Evolutionary conservation across 2,329 filamentous ascomycete genomes (phyloP).

Genomic region (Mycosphaerella arachidis): DNA sequence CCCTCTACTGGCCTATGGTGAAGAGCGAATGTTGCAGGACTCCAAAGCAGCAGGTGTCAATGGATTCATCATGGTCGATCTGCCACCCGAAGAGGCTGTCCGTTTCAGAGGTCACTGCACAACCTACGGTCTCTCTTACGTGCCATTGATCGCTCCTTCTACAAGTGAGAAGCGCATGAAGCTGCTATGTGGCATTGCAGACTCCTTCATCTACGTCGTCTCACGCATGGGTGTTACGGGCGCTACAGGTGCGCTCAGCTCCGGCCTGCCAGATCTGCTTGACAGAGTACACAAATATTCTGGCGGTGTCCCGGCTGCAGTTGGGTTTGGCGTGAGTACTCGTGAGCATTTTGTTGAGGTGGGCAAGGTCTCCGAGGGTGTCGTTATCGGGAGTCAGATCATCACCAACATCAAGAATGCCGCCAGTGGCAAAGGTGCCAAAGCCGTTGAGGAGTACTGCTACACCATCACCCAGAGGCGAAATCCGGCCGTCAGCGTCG

Average conservation of each 20-base stretch:
- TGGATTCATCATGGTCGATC: conserved; percentile 93
- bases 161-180: conserved; percentile 93
- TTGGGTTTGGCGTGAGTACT: conserved; percentile 95
- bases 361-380: conserved; percentile 79
- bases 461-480: conserved; percentile 56
- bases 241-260: conserved; percentile 75
- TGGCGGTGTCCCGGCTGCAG: conserved; percentile 80
- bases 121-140: conserved; percentile 81
- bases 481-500: conserved; percentile 17
- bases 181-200: conserved; percentile 90
- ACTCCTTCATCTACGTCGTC: conserved; percentile 98
- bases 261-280: conserved; percentile 75
- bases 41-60: conserved; percentile 81
- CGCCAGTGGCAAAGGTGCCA: conserved; percentile 59
- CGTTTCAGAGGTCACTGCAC: conserved; percentile 83
- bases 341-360: conserved; percentile 88
- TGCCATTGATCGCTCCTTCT: conserved; percentile 91
- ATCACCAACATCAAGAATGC: conserved; percentile 74
- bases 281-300: conserved; percentile 87
- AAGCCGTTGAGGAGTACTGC: conserved; percentile 82
- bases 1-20: conserved; percentile 87
- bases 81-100: conserved; percentile 92
- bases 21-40: conserved; percentile 81
- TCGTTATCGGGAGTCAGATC: conserved; percentile 95
- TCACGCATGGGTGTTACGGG: conserved; percentile 96